phyloP scores from a whole-genome alignment of 2,329 filamentous ascomycete genomes.

The Beauveria pseudobassiana region DNA sequence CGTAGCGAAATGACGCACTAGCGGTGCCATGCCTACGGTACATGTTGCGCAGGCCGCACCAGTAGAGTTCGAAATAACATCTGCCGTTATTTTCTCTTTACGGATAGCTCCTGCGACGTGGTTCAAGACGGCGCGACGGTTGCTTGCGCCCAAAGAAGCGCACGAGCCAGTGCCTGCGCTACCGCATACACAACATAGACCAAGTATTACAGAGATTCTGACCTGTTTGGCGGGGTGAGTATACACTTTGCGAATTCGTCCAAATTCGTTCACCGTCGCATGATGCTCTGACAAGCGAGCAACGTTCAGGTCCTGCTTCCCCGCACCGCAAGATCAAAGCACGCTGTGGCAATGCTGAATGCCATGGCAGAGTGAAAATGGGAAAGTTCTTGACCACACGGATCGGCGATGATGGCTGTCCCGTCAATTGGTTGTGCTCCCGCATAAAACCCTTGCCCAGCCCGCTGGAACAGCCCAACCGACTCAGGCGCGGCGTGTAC shows the following conservation, averaged over 20 bases:
- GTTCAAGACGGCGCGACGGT: not conserved
- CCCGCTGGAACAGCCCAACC: not conserved
- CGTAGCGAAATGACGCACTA: too few species aligned
- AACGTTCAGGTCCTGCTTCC: not conserved
- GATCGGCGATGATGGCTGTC: not conserved
- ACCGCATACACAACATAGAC: not conserved
- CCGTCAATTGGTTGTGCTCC: not conserved
- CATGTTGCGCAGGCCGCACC: too few species aligned
- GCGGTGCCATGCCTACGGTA: too few species aligned
- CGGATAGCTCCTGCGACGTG: not conserved
- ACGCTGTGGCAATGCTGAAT: not conserved
- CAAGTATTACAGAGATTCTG: not conserved
- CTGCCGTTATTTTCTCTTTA: too few species aligned
- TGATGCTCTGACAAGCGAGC: not conserved
- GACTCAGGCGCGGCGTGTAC: not conserved
- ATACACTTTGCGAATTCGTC: not conserved
- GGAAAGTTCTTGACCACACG: not conserved
- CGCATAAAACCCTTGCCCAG: not conserved
- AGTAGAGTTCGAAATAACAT: too few species aligned
- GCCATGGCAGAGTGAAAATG: not conserved
- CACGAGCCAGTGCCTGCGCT: not conserved
- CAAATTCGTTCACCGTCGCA: too few species aligned
- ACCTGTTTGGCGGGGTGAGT: not conserved
- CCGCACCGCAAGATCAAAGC: not conserved
- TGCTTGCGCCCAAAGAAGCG: not conserved